phyloP scores from a whole-genome alignment of 345 rosid genomes.

The Balakata baccata region DNA sequence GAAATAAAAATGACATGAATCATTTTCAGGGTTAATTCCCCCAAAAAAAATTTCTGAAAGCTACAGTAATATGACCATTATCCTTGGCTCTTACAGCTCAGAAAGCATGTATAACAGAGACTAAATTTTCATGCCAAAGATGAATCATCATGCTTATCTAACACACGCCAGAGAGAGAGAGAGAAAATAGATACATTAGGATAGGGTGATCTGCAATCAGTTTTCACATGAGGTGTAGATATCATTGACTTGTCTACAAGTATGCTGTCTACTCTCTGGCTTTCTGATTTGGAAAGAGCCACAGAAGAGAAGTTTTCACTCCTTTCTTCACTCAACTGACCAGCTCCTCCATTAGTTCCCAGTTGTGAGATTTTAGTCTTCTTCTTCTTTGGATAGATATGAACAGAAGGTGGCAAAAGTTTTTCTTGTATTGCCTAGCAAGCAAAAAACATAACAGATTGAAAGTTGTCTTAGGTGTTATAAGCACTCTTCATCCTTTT shows the following conservation, averaged over 20 bases:
- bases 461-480: background rate
- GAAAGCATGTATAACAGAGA: background rate
- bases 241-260: slow-evolving; percentile 18
- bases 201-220: slow-evolving; percentile 34
- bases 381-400: slow-evolving; percentile 38
- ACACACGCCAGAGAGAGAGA: slow-evolving; percentile 9
- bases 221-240: slow-evolving; percentile 23
- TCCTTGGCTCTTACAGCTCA: background rate
- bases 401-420: slow-evolving; percentile 75
- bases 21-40: background rate
- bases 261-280: slow-evolving; percentile 22
- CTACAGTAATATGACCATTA: background rate
- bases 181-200: slow-evolving; percentile 35
- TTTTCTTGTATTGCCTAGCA: slow-evolving; percentile 67
- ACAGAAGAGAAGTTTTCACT: slow-evolving; percentile 24
- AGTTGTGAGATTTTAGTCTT: slow-evolving; percentile 34
- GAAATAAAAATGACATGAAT: background rate
- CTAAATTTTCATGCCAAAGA: background rate
- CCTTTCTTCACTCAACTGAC: slow-evolving; percentile 25
- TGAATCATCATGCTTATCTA: background rate
- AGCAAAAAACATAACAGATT: background rate
- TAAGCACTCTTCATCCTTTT: background rate
- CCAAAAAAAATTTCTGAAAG: background rate
- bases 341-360: slow-evolving; percentile 42
- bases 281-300: slow-evolving; percentile 17